Evolutionary conservation across 352 stramenopile genomes (phyloP).

Genomic region (Globisporangium nunn): DNA sequence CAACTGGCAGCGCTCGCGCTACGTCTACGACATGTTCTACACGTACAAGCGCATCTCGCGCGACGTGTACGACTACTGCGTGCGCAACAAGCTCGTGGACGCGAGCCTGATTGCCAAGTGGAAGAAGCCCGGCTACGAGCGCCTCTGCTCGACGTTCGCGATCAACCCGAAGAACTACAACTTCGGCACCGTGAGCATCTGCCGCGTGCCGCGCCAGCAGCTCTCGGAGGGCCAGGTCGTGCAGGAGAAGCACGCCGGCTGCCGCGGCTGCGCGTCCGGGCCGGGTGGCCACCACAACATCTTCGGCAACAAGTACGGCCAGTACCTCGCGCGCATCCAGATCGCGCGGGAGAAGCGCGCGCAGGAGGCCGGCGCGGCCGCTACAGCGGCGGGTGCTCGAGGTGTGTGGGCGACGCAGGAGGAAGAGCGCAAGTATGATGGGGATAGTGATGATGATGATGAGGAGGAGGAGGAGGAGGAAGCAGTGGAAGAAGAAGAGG

Average conservation of each 20-base stretch:
- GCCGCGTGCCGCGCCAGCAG: conserved; percentile 93
- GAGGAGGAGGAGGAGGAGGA: conserved; percentile 20
- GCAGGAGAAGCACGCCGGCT: conserved; percentile 95
- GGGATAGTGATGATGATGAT: conserved; percentile 23
- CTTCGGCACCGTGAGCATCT: conserved; percentile 97
- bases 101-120: conserved; percentile 98
- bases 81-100: conserved; percentile 93
- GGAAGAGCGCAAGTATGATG: conserved; percentile 59
- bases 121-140: conserved; percentile 99
- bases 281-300: conserved; percentile 94
- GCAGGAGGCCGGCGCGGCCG: conserved; percentile 12
- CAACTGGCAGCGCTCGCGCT: conserved; percentile 97
- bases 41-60: conserved; percentile 93
- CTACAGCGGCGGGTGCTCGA: neutral
- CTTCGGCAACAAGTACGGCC: conserved; percentile 99
- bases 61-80: conserved; percentile 98
- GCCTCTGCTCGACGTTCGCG: conserved; percentile 96
- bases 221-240: conserved; percentile 85
- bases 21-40: conserved; percentile 99
- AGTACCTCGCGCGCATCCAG: conserved; percentile 96
- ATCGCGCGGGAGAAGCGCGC: conserved; percentile 82
- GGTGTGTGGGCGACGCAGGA: conserved; percentile 54
- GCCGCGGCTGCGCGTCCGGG: conserved; percentile 93
- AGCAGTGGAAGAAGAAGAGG: conserved; percentile 5
- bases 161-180: conserved; percentile 99